Percentiles rank a stretch among this genome's conserved stretches.
These are phyloP conservation scores for Datisca glomerata DNA, from an alignment of 306 rosid species.

Conservation along the genomic window DNA sequence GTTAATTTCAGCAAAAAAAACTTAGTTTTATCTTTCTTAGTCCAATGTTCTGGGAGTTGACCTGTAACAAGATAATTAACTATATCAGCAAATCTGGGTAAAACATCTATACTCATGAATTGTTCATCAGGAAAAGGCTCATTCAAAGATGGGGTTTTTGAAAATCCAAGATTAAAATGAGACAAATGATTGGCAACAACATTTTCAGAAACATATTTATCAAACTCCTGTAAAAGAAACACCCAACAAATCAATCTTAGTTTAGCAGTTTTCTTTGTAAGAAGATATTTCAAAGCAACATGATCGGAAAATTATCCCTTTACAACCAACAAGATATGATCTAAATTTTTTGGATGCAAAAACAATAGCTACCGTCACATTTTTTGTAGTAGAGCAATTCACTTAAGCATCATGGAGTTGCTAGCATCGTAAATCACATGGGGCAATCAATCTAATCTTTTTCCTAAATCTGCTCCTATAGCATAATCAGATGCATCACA, in stretches of 20 bases:
- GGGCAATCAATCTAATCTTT: not conserved
- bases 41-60: not conserved
- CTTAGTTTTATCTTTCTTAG: not conserved
- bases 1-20: too few relatives aligned
- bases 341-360: too few relatives aligned
- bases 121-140: not conserved
- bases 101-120: not conserved
- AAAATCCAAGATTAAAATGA: too few relatives aligned
- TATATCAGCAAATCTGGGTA: not conserved
- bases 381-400: not conserved
- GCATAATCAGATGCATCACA: constrained; percentile 1
- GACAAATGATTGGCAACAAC: not conserved
- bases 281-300: not conserved
- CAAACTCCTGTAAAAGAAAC: not conserved
- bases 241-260: not conserved
- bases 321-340: not conserved
- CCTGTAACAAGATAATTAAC: not conserved
- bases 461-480: not conserved
- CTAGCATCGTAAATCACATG: not conserved
- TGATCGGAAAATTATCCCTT: not conserved
- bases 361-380: not conserved
- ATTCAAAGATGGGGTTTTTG: not conserved
- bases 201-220: not conserved
- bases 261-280: not conserved
- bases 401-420: not conserved